These are phyloP conservation scores for Mytilinidion resinicola DNA, from an alignment of 495 filamentous ascomycete genomes.

Conservation along the genomic window DNA sequence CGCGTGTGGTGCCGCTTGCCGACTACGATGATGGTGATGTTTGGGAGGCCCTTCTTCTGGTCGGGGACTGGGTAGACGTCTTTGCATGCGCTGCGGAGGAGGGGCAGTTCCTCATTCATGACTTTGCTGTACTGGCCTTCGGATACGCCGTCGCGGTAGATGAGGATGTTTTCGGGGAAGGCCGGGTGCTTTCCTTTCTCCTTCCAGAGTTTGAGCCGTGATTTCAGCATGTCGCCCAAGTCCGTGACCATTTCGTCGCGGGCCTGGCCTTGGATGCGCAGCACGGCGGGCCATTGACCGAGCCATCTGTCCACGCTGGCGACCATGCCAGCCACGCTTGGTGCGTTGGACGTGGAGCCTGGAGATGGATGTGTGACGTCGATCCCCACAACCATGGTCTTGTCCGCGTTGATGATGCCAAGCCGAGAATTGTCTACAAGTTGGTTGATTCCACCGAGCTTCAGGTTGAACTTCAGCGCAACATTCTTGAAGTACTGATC, in stretches of 20 bases:
- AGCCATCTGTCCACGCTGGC: constrained; percentile 57
- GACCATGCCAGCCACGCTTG: constrained; percentile 69
- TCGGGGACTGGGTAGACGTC: constrained; percentile 42
- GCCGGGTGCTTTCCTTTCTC: constrained; percentile 39
- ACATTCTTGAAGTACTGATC: constrained; percentile 64
- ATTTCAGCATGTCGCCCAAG: constrained; percentile 49
- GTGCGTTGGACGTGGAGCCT: constrained; percentile 49
- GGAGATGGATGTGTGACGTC: constrained; percentile 87
- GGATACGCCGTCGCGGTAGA: constrained; percentile 87
- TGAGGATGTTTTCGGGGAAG: constrained; percentile 65
- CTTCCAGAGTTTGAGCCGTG: constrained; percentile 56
- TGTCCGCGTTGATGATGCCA: constrained; percentile 40
- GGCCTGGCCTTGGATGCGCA: constrained; percentile 48
- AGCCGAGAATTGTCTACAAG: constrained; percentile 47
- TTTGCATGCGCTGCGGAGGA: constrained; percentile 55
- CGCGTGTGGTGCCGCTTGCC: constrained; percentile 88
- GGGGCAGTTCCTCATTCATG: constrained; percentile 48
- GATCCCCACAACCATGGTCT: constrained; percentile 78
- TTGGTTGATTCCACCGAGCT: constrained; percentile 75
- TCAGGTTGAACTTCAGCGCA: constrained; percentile 79
- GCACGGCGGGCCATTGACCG: constrained; percentile 62
- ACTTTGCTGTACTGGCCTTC: constrained; percentile 71
- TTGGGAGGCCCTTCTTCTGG: constrained; percentile 41
- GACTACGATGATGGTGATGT: constrained; percentile 55
- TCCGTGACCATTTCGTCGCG: constrained; percentile 54